Conservation (phyloP, 768 basidiomycete species). For the Pholiota molesta region DNA sequence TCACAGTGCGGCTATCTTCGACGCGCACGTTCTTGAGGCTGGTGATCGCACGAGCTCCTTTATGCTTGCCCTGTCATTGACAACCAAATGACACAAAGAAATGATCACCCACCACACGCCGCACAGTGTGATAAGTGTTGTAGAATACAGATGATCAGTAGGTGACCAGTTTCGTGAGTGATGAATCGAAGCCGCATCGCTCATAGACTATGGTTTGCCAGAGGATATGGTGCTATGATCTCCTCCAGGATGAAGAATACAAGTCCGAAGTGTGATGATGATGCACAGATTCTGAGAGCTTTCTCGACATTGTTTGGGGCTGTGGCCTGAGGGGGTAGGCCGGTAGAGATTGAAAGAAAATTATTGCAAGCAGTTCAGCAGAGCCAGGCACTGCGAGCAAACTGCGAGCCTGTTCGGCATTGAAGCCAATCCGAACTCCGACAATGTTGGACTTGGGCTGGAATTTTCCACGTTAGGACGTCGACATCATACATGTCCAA, state of each 20-base stretch:
- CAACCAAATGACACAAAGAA: conserved; percentile 31
- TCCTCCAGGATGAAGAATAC: conserved; percentile 53
- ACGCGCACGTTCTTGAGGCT: conserved; percentile 48
- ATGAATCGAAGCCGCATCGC: too few relatives aligned
- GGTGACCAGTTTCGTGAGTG: conserved; percentile 52
- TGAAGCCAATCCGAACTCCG: conserved; percentile 24
- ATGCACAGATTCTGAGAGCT: neutral
- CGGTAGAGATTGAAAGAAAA: too few relatives aligned
- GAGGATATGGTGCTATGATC: conserved; percentile 39
- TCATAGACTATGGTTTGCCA: too few relatives aligned
- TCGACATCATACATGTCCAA: neutral
- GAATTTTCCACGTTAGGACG: conserved; percentile 12
- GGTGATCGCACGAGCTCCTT: conserved; percentile 43
- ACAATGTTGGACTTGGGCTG: conserved; percentile 8
- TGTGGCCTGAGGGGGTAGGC: too few relatives aligned
- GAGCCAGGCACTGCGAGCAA: too few relatives aligned
- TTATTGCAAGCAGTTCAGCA: too few relatives aligned
- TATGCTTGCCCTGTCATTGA: conserved; percentile 37
- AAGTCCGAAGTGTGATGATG: conserved; percentile 47
- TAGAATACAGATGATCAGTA: neutral
- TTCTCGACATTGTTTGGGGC: neutral
- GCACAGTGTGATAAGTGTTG: neutral
- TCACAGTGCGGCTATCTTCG: neutral
- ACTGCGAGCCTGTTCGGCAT: too few relatives aligned
- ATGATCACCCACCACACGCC: neutral